Evolutionary conservation across 139 green algal species (phyloP), one percentile per base, ranked within the genome.

Genomic region (Nannochloris sp.): DNA sequence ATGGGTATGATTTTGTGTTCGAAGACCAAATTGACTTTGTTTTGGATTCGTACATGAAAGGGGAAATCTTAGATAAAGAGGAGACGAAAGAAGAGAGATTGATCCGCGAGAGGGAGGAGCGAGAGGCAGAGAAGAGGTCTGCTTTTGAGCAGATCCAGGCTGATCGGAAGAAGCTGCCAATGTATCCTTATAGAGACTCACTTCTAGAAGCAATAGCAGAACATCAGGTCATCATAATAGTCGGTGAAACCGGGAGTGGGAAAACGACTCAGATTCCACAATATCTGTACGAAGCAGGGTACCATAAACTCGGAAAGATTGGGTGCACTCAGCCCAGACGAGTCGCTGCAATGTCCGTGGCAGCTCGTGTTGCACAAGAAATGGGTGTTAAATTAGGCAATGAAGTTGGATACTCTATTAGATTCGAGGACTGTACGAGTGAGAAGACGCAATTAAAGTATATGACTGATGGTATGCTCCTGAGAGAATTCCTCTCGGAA

Each of bases 391-490:
- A 96, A 81, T 81, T 97, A 44, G 92, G 92, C 8, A 67, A 84
- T 23, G 90, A 97, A 83, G 89, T 91, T 17, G 93, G 93, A 14
- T 99, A 99, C 80, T 94, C 84, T 26, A 97, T 99, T 67, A 89
- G 93, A 50, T 99, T 99, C 65, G 93, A 99, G 79, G 93, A 99
- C 80, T 97, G 91, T 85, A 97, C 93, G 28, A 33, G 44, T 61
- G 89, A 97, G 68, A 92, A 95, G 74, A 99, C 93, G 4, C 40
- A 92, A 49, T 62, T 99, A 56, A 99, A 99, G 83, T 98, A 97
- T 85, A 97, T 97, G 91, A 97, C 91, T 10, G 91, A 97, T 64
- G 92, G 93, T 76, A 97, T 99, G 90, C 83, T 98, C 72, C 82
- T 99, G 56, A 63, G 93, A 3, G 93, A 99, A 84, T 96, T 97